A percentile compares a stretch with the other conserved stretches of the same genome.
phyloP scores from a whole-genome alignment of 148 eudicot species.

The Nepenthes gracilis region DNA sequence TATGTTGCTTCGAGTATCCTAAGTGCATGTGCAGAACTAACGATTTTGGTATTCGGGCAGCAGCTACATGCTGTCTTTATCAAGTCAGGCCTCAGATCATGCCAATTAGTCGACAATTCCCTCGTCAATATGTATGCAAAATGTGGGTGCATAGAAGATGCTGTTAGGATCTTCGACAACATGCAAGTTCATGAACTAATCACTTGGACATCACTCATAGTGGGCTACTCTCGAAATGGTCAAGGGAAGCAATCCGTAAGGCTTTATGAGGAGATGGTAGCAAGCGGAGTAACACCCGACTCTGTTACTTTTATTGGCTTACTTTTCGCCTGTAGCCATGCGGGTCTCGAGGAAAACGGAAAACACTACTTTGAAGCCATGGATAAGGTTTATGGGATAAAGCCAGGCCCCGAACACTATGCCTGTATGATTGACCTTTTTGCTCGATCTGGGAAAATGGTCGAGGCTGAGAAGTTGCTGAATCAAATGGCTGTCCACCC shows the following conservation, averaged over 20 bases:
- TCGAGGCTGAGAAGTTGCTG: constrained; percentile 38
- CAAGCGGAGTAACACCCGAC: constrained; percentile 46
- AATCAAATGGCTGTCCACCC: constrained; percentile 43
- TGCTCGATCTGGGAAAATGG: constrained; percentile 49
- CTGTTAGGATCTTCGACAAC: constrained; percentile 36
- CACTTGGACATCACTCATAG: constrained; percentile 67
- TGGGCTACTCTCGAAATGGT: constrained; percentile 78
- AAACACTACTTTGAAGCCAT: constrained; percentile 47
- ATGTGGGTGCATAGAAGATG: constrained; percentile 71
- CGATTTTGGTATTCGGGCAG: constrained; percentile 22
- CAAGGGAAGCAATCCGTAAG: constrained; percentile 28
- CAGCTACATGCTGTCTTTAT: constrained; percentile 54
- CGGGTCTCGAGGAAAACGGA: constrained; percentile 48
- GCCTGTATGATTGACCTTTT: constrained; percentile 72
- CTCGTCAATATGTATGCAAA: constrained; percentile 62
- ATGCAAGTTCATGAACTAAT: constrained; percentile 34
- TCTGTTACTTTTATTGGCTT: constrained; percentile 58
- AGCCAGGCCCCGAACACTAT: constrained; percentile 50
- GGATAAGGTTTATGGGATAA: constrained; percentile 37
- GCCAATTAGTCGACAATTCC: constrained; percentile 49
- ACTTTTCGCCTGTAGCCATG: constrained; percentile 72
- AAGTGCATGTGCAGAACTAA: neutral
- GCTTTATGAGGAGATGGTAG: constrained; percentile 44
- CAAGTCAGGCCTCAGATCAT: constrained; percentile 31
- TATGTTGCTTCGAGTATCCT: constrained; percentile 17